Conservation (phyloP, 2,329 filamentous ascomycete genomes). For the Ophiostoma angusticollis region DNA sequence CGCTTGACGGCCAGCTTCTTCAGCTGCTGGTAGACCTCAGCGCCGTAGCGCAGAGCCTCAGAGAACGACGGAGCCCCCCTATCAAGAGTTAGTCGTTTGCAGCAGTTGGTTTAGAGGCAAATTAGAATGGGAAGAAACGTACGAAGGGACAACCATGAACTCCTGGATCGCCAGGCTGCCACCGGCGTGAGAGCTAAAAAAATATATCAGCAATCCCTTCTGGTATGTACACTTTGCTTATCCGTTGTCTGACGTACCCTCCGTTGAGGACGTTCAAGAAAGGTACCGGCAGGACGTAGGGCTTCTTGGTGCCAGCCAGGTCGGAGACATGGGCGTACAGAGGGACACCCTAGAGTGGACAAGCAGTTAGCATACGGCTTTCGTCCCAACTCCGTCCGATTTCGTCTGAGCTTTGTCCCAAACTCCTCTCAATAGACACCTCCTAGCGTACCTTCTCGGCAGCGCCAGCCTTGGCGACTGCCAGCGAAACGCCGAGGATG, state of each 20-base stretch:
- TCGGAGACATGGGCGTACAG: constrained; percentile 82
- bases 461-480: constrained; percentile 77
- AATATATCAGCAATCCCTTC: background rate
- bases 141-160: constrained; percentile 87
- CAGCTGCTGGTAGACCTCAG: constrained; percentile 97
- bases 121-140: constrained; percentile 26
- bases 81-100: constrained; percentile 14
- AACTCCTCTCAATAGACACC: no score
- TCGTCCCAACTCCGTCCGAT: background rate
- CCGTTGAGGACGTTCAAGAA: constrained; percentile 94
- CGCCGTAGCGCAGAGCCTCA: constrained; percentile 90
- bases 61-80: constrained; percentile 79
- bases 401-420: background rate
- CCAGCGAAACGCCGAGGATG: constrained; percentile 74
- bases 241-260: constrained; percentile 26
- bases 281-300: constrained; percentile 77
- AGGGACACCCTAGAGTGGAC: constrained; percentile 52
- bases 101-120: no score
- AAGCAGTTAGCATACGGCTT: background rate
- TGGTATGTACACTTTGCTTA: background rate
- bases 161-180: constrained; percentile 91
- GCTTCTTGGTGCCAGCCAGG: constrained; percentile 81
- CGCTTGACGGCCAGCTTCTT: constrained; percentile 97
- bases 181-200: constrained; percentile 74
- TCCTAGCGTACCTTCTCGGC: constrained; percentile 78